phyloP scores from a whole-genome alignment of 495 filamentous ascomycete species.

The Parachaetomium inaequale region DNA sequence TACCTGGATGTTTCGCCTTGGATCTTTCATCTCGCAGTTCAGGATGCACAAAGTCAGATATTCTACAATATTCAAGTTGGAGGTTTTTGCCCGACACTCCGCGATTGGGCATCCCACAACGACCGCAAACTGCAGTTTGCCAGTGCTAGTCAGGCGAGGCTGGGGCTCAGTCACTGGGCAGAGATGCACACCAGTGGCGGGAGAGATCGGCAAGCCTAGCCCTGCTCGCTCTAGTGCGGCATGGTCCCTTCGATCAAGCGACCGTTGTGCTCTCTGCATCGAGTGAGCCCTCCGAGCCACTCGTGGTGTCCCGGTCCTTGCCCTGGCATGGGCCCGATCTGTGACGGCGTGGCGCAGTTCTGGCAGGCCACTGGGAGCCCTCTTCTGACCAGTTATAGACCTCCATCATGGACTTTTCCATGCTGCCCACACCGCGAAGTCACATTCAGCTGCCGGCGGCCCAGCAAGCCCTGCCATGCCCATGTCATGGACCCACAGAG shows the following conservation, averaged over 20 bases:
- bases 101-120: not conserved
- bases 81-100: not conserved
- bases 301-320: not conserved
- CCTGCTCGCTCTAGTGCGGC: not conserved
- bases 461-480: not conserved
- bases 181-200: not conserved
- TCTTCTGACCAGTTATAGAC: not conserved
- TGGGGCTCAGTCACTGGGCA: not conserved
- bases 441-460: slow-evolving; percentile 1
- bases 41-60: not conserved
- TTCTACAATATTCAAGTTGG: not conserved
- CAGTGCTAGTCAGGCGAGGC: not conserved
- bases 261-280: not conserved
- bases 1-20: not conserved
- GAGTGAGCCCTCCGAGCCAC: not conserved
- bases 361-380: not conserved
- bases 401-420: not conserved
- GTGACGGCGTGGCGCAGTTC: not conserved
- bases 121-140: too few relatives aligned
- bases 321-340: not conserved
- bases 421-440: not conserved
- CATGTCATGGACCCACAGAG: not conserved
- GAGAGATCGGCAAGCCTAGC: not conserved
- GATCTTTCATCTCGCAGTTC: not conserved
- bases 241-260: not conserved